These are phyloP conservation scores for Monosporascus sp. DNA, from an alignment of 2,329 filamentous ascomycete genomes.

Conservation along the genomic window DNA sequence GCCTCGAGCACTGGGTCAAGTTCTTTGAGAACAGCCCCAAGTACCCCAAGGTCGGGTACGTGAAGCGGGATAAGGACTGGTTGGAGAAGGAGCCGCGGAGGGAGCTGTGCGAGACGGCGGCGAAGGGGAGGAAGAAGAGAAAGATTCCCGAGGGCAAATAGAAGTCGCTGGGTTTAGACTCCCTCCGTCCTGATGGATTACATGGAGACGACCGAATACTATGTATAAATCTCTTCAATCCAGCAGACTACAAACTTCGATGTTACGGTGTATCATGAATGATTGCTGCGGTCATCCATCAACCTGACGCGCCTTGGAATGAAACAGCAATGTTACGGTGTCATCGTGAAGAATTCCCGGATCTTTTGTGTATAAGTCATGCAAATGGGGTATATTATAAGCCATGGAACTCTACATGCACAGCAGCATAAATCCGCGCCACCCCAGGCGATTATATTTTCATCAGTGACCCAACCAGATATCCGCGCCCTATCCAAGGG, in stretches of 20 bases:
- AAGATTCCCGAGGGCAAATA: constrained; percentile 49
- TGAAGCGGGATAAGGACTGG: constrained; percentile 58
- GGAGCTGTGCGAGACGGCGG: constrained; percentile 65
- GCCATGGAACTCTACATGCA: constrained; percentile 11
- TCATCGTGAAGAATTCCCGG: not conserved
- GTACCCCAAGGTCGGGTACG: constrained; percentile 74
- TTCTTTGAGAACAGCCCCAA: constrained; percentile 78
- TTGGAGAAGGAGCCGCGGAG: constrained; percentile 57
- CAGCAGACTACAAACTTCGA: no score
- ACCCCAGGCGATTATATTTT: no score
- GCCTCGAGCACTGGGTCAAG: constrained; percentile 73
- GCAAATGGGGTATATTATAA: constrained; percentile 23
- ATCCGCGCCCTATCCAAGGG: no score
- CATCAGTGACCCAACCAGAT: no score
- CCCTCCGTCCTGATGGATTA: no score
- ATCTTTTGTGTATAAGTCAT: not conserved
- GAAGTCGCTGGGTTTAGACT: not conserved
- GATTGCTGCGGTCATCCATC: no score
- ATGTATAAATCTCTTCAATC: no score
- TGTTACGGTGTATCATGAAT: no score
- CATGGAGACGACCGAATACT: no score
- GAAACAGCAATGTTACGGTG: no score
- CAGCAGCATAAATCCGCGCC: constrained; percentile 1
- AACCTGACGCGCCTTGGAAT: no score
- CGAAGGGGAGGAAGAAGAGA: constrained; percentile 50